These are phyloP conservation scores for Neonectria coccinea DNA, from an alignment of 2,329 filamentous ascomycete species.

Conservation along the genomic window DNA sequence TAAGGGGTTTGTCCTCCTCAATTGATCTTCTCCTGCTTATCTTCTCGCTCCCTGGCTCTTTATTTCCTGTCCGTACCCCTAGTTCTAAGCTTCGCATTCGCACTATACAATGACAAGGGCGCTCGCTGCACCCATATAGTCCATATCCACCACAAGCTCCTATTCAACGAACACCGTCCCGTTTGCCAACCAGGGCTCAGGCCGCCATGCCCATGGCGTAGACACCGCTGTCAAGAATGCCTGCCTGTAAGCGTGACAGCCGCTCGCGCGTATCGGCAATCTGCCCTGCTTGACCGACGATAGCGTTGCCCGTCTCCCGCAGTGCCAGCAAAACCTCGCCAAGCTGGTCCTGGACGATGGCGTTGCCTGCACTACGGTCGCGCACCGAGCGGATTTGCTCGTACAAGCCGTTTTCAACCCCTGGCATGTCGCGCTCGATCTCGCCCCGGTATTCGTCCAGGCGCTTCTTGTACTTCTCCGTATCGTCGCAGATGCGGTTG, in stretches of 20 bases:
- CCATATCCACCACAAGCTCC: constrained; percentile 26
- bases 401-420: constrained; percentile 60
- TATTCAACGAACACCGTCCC: not conserved
- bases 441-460: constrained; percentile 59
- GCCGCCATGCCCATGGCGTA: constrained; percentile 51
- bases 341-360: constrained; percentile 53
- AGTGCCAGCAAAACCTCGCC: constrained; percentile 54
- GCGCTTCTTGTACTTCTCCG: constrained; percentile 57
- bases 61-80: constrained; percentile 6
- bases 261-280: constrained; percentile 58
- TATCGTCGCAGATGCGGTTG: constrained; percentile 57
- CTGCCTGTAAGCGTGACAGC: constrained; percentile 55
- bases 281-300: constrained; percentile 56
- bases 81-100: constrained; percentile 16
- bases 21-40: constrained; percentile 15
- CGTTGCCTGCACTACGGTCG: constrained; percentile 49
- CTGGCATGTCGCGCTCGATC: constrained; percentile 61
- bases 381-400: constrained; percentile 55
- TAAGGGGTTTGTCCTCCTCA: constrained; percentile 32
- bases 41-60: constrained; percentile 18
- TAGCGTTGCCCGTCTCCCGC: constrained; percentile 55
- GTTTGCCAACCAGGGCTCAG: constrained; percentile 24
- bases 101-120: constrained; percentile 17
- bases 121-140: constrained; percentile 30
- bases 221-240: constrained; percentile 54